Percentiles rank a stretch among this genome's conserved stretches.
These are phyloP conservation scores for Nemania abortiva DNA, from an alignment of 2,329 filamentous ascomycete genomes.

Conservation along the genomic window DNA sequence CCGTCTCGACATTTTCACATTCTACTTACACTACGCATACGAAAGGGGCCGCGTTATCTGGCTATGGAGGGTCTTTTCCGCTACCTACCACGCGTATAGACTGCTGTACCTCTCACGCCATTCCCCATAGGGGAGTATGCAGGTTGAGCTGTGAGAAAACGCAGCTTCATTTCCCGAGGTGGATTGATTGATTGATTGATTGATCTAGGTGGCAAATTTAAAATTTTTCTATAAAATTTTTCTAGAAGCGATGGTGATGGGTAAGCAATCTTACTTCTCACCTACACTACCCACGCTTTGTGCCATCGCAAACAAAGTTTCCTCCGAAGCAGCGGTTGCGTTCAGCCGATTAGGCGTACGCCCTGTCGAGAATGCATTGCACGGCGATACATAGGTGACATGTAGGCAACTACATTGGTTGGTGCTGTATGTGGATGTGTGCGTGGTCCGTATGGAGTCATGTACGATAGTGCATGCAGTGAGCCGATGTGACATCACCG, in stretches of 20 bases:
- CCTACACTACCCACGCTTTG: not conserved
- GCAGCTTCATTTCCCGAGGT: not conserved
- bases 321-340: not conserved
- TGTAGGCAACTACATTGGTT: slow-evolving; percentile 10
- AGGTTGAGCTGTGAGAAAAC: not conserved
- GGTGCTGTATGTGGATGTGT: slow-evolving; percentile 18
- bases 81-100: not conserved
- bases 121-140: not conserved
- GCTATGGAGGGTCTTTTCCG: not conserved
- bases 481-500: slow-evolving; percentile 33
- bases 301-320: not conserved
- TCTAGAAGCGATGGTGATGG: not conserved
- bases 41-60: slow-evolving; percentile 1
- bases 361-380: slow-evolving; percentile 1
- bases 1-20: not conserved
- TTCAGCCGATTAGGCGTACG: slow-evolving; percentile 16
- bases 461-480: slow-evolving; percentile 35
- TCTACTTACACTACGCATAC: not conserved
- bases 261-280: slow-evolving; percentile 3
- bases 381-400: slow-evolving; percentile 1
- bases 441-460: slow-evolving; percentile 21
- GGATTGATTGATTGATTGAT: slow-evolving; percentile 1
- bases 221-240: too few species aligned
- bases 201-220: slow-evolving; percentile 5
- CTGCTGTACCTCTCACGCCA: not conserved